phyloP scores from a whole-genome alignment of 805 yeast genomes.

The Candida nonsorbophila region DNA sequence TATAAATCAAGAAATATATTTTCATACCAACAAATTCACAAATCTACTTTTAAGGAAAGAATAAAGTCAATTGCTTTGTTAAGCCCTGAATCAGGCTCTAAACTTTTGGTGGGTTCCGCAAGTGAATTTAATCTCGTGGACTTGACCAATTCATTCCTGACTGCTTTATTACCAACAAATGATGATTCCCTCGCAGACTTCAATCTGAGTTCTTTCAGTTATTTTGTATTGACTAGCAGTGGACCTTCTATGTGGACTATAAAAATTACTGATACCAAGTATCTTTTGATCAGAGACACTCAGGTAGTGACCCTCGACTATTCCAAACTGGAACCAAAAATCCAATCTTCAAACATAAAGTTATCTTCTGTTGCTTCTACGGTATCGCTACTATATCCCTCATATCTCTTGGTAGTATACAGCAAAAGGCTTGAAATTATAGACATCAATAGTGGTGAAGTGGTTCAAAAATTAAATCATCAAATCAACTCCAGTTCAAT shows the following conservation, averaged over 20 bases:
- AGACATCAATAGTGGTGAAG: slow-evolving; percentile 28
- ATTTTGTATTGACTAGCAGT: slow-evolving; percentile 28
- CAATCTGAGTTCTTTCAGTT: slow-evolving; percentile 25
- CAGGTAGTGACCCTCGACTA: slow-evolving; percentile 15
- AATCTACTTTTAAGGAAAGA: slow-evolving; percentile 24
- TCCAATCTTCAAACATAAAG: slow-evolving; percentile 15
- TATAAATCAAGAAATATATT: slow-evolving; percentile 26
- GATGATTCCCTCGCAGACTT: slow-evolving; percentile 15
- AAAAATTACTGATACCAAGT: slow-evolving; percentile 7
- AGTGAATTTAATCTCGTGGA: slow-evolving; percentile 23
- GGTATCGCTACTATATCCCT: slow-evolving; percentile 23
- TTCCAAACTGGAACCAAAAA: slow-evolving; percentile 5
- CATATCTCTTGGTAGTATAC: slow-evolving; percentile 26
- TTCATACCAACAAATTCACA: slow-evolving; percentile 18
- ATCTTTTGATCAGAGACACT: slow-evolving; percentile 28
- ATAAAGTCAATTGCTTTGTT: slow-evolving; percentile 15
- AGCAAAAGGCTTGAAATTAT: slow-evolving; percentile 28
- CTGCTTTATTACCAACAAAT: slow-evolving; percentile 14
- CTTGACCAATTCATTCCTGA: slow-evolving; percentile 10
- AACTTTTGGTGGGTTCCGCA: slow-evolving; percentile 17
- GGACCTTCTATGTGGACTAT: slow-evolving; percentile 23
- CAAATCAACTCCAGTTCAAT: slow-evolving; percentile 18
- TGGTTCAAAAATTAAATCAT: slow-evolving; percentile 29
- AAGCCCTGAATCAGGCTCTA: slow-evolving; percentile 6
- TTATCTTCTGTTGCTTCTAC: slow-evolving; percentile 19